Evolutionary conservation across 139 green algal genomes (phyloP).

Genomic region (Closterium sp.): DNA sequence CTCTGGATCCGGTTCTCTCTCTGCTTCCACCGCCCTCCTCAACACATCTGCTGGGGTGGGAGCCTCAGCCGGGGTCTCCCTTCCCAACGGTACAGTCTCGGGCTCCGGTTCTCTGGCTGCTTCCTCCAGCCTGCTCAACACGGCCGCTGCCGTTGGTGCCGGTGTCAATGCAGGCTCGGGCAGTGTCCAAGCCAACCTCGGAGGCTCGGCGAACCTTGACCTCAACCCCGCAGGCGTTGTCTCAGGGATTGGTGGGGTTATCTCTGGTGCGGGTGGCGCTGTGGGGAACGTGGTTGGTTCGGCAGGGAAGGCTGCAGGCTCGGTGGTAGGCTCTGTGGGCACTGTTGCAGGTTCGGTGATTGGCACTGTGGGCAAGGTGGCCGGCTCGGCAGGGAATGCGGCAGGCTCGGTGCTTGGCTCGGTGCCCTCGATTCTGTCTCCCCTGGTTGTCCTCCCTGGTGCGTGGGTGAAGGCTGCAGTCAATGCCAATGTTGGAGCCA

Average conservation of each 20-base stretch:
- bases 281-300: background rate
- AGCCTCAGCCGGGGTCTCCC: background rate
- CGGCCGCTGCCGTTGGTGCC: no score
- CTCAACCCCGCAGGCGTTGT: background rate
- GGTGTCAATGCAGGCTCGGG: background rate
- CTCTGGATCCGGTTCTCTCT: background rate
- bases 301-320: background rate
- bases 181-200: background rate
- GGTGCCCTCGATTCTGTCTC: background rate
- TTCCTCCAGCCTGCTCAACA: no score
- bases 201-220: background rate
- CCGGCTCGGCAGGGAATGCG: background rate
- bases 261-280: background rate
- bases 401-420: background rate
- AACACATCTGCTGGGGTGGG: background rate
- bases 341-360: background rate
- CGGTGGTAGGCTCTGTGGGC: background rate
- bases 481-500: background rate
- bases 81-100: no score
- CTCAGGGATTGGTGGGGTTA: background rate
- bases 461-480: background rate
- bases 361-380: background rate
- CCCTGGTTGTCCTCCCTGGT: background rate
- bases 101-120: no score
- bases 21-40: background rate